These are phyloP conservation scores for Uromyces viciae-fabae DNA, from an alignment of 1,284 basidiomycete genomes.

Conservation along the genomic window DNA sequence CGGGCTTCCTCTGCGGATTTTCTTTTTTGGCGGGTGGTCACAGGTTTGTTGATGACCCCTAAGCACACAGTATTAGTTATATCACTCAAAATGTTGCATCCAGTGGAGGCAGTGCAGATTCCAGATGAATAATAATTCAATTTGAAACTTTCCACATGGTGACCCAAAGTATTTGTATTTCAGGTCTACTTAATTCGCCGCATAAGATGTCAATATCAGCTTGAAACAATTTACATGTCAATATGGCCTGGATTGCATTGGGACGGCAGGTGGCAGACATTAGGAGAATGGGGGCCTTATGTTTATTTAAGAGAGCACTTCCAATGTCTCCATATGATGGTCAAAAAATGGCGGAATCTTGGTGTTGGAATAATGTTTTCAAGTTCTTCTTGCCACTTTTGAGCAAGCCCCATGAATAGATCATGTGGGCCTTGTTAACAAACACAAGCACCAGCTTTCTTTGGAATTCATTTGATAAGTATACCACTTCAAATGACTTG, in stretches of 20 bases:
- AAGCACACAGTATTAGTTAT: no score
- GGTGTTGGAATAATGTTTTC: not conserved
- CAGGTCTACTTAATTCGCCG: not conserved
- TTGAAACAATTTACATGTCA: not conserved
- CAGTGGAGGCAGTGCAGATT: no score
- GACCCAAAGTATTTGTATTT: not conserved
- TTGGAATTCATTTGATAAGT: not conserved
- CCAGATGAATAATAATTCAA: no score
- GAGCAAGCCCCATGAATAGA: slow-evolving; percentile 1
- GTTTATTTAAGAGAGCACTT: not conserved
- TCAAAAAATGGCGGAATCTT: not conserved
- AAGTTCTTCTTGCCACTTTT: not conserved
- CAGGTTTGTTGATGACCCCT: no score
- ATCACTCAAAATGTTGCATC: no score
- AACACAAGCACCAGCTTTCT: not conserved
- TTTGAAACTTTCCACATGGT: no score
- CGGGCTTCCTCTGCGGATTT: no score
- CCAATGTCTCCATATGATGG: not conserved
- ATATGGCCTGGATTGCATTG: not conserved
- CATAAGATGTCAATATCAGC: not conserved
- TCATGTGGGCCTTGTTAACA: not conserved
- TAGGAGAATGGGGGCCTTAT: not conserved
- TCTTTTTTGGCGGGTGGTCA: no score
- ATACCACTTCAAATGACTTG: not conserved
- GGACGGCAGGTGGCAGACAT: slow-evolving; percentile 12